Base-by-base conservation (phyloP, 208 protist species). In the Angomonas ambiguus region DNA sequence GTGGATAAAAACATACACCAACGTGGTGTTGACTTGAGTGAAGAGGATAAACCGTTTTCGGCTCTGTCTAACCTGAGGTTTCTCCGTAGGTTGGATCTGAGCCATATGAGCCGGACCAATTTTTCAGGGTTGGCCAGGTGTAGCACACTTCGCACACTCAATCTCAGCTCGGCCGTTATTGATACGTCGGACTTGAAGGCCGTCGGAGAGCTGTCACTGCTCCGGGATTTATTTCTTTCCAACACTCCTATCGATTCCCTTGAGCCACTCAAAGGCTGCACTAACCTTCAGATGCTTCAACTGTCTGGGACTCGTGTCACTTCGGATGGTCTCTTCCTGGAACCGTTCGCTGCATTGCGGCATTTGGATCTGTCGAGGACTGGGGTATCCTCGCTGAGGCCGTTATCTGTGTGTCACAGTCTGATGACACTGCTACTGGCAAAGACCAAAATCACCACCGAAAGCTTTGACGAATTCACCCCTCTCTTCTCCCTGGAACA, bases 361-460 rank as follows among this genome's bases (percentile, higher is more conserved):
- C 62, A 68, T 5, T 24, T 77, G 16, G 67, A 81, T 45, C 38
- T 77, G 27, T 72, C 60, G 0, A 72, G 67, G 34, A 81, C 67
- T 25, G 45, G 28, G 0, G 65, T 81, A 5, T 51, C n/a, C 30
- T 45, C 56, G 27, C n/a, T n/a, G n/a, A n/a, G n/a, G n/a, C n/a
- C n/a, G n/a, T n/a, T n/a, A n/a, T n/a, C n/a, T n/a, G n/a, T n/a
- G n/a, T n/a, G n/a, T n/a, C n/a, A n/a, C n/a, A 62, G 59, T 33
- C 53, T 81, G 34, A 66, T 38, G 22, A 51, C 64, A 28, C 53
- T 77, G 27, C 71, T 72, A 49, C 63, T 74, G 28, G 42, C 53
- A 8, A 68, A 68, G 28, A 81, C 69, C 1, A 35, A 20, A 42
- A 64, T 81, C 20, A 60, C 71, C 11, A 66, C 25, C 16, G 62